Percentiles rank a stretch among this genome's conserved stretches.
Conservation (phyloP, 495 filamentous ascomycete species). For the Xanthoparmelia taractica region DNA sequence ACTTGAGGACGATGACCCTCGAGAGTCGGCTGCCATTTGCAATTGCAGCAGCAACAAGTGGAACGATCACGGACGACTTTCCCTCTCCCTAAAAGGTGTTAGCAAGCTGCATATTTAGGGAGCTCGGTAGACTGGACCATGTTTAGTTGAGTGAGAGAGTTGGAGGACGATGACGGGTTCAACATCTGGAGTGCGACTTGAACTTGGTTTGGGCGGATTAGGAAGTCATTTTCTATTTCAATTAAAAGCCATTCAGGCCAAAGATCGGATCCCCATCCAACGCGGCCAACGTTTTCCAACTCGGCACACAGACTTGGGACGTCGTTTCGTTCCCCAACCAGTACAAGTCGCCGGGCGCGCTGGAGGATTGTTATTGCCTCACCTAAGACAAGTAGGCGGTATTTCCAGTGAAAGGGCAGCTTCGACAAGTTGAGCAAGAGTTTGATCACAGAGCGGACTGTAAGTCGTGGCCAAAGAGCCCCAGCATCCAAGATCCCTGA, state of each 20-base stretch:
- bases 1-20: constrained; percentile 54
- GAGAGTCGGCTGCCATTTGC: constrained; percentile 46
- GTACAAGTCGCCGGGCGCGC: neutral
- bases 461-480: neutral
- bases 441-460: neutral
- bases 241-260: constrained; percentile 49
- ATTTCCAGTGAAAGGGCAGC: neutral
- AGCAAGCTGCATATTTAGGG: neutral
- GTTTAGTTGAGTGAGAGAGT: constrained; percentile 59
- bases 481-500: neutral
- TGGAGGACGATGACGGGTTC: constrained; percentile 35
- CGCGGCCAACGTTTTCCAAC: neutral
- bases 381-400: neutral
- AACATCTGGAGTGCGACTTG: constrained; percentile 52
- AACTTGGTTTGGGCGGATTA: constrained; percentile 54
- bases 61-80: constrained; percentile 64
- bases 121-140: constrained; percentile 40
- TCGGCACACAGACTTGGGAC: neutral
- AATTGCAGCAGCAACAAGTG: constrained; percentile 49
- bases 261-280: neutral
- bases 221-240: constrained; percentile 56
- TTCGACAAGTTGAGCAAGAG: neutral
- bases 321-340: neutral
- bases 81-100: constrained; percentile 40
- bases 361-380: neutral